phyloP scores from a whole-genome alignment of 1,139 yeast genomes.

The Yamadazyma songkhlaensis region DNA sequence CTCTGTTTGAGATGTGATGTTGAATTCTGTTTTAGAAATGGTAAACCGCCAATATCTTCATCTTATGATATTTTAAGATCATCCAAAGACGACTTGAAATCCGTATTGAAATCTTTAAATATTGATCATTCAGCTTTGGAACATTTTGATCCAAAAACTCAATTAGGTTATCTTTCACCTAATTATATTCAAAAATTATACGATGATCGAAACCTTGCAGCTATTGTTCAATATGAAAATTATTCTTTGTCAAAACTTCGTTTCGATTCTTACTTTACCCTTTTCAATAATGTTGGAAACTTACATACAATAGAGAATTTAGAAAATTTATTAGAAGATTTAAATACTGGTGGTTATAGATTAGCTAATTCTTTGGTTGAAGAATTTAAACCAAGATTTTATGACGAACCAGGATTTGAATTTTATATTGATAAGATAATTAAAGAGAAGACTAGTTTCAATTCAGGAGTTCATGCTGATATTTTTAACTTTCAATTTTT shows the following conservation, averaged over 20 bases:
- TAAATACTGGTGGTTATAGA: constrained; percentile 21
- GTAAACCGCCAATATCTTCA: constrained; percentile 57
- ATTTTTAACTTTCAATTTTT: constrained; percentile 19
- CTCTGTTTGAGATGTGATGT: constrained; percentile 51
- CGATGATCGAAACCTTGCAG: not conserved
- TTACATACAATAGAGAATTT: constrained; percentile 16
- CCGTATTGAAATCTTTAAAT: constrained; percentile 3
- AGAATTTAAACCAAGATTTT: constrained; percentile 23
- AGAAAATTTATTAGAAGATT: constrained; percentile 17
- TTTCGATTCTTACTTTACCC: constrained; percentile 25
- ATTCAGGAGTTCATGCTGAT: constrained; percentile 7
- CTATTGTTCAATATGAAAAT: constrained; percentile 9
- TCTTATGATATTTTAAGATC: constrained; percentile 35
- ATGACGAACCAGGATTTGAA: constrained; percentile 26
- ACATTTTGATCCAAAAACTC: constrained; percentile 5
- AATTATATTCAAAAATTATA: constrained; percentile 6
- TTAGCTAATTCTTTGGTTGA: constrained; percentile 14
- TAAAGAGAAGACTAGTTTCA: constrained; percentile 8
- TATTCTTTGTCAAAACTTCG: constrained; percentile 24
- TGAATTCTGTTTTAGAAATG: constrained; percentile 52
- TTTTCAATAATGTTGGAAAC: constrained; percentile 27
- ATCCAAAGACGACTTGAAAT: constrained; percentile 8
- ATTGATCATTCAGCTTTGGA: constrained; percentile 3
- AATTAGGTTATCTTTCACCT: constrained; percentile 11
- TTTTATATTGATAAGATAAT: not conserved